Conservation (phyloP, 2,329 filamentous ascomycete genomes). For the Fusarium sp. region DNA sequence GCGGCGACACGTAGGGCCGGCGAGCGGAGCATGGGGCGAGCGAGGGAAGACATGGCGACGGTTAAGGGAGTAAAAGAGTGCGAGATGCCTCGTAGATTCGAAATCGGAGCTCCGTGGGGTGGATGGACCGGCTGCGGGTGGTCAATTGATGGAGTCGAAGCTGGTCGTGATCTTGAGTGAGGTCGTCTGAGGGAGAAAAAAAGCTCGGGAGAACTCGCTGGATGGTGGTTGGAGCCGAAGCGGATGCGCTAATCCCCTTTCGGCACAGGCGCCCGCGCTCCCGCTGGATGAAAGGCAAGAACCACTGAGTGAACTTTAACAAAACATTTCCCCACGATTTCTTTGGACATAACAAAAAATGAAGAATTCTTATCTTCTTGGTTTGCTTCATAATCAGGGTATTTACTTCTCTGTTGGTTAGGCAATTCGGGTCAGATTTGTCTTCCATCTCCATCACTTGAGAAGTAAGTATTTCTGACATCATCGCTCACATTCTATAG, state of each 20-base stretch:
- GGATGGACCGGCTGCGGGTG: constrained; percentile 43
- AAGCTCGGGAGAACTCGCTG: constrained; percentile 61
- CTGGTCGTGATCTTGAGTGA: constrained; percentile 44
- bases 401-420: neutral
- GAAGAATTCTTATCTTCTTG: neutral
- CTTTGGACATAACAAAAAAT: neutral
- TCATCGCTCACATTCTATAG: neutral
- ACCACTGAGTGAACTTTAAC: constrained; percentile 1
- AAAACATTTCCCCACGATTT: neutral
- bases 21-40: constrained; percentile 60
- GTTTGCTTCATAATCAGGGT: neutral
- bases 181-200: constrained; percentile 56
- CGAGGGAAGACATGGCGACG: constrained; percentile 50
- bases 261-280: constrained; percentile 33
- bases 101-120: constrained; percentile 44
- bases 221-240: constrained; percentile 45
- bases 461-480: neutral
- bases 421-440: too few relatives aligned
- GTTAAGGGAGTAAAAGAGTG: constrained; percentile 42
- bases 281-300: constrained; percentile 34
- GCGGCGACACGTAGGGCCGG: constrained; percentile 59
- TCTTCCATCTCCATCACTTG: neutral
- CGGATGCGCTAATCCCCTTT: constrained; percentile 47
- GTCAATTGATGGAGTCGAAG: constrained; percentile 53
- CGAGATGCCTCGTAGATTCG: constrained; percentile 42